A percentile compares a stretch with the other conserved stretches of the same genome.
Conservation (phyloP, 202 grass and related monocot species). For the Bolboschoenoplectus hybrid region DNA sequence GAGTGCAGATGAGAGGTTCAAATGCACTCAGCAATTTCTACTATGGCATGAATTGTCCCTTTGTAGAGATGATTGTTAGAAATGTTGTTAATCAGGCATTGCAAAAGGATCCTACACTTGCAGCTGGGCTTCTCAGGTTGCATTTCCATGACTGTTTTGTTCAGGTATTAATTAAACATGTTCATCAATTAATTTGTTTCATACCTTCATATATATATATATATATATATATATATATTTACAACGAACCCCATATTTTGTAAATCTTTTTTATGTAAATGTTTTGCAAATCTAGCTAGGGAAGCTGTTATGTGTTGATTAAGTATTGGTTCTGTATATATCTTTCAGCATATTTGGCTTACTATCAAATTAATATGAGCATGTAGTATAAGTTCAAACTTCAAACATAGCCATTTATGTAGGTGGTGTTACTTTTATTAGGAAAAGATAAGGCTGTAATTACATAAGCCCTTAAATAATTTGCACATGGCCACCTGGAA, state of each 20-base stretch:
- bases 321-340: not conserved
- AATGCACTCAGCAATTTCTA: conserved; percentile 63
- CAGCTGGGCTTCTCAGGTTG: conserved; percentile 67
- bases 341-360: not conserved
- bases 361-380: not conserved
- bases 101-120: conserved; percentile 56
- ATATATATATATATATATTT: not conserved
- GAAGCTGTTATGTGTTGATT: not conserved
- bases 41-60: conserved; percentile 88
- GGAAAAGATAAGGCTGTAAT: not conserved
- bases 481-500: conserved; percentile 11
- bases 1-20: conserved; percentile 35
- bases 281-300: not conserved
- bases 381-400: not conserved
- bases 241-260: not conserved
- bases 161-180: conserved; percentile 43
- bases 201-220: not conserved
- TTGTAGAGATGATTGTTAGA: conserved; percentile 57
- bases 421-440: conserved; percentile 2
- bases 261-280: not conserved
- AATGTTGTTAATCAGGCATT: conserved; percentile 55
- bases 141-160: conserved; percentile 99
- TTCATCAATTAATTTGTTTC: not conserved
- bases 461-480: not conserved
- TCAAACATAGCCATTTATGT: not conserved